Evolutionary conservation across 768 basidiomycete species (phyloP).

Genomic region (Phallus indusiatus): DNA sequence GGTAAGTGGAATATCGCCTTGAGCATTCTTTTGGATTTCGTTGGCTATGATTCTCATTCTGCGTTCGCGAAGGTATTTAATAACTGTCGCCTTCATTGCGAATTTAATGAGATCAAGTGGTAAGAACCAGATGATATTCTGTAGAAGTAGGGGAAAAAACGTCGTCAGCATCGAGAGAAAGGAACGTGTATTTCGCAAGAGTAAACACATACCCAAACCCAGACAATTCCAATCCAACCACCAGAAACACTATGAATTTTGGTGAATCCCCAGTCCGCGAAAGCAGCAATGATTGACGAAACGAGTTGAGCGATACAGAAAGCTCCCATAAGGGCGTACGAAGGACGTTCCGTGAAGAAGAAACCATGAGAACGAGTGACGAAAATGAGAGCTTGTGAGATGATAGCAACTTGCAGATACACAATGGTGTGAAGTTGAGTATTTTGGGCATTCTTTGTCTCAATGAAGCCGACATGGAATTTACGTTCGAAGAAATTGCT

Average conservation of each 20-base stretch:
- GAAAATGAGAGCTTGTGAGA: constrained; percentile 97
- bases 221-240: constrained; percentile 95
- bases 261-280: constrained; percentile 93
- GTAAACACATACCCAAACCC: constrained; percentile 73
- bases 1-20: constrained; percentile 60
- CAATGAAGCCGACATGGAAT: constrained; percentile 62
- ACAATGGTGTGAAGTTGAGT: constrained; percentile 78
- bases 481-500: constrained; percentile 84
- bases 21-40: constrained; percentile 24
- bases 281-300: constrained; percentile 92
- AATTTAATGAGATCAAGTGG: constrained; percentile 96
- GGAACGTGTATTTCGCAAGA: background rate
- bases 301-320: constrained; percentile 92
- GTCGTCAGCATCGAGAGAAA: background rate
- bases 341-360: constrained; percentile 97
- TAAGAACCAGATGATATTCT: constrained; percentile 95
- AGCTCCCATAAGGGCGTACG: constrained; percentile 76
- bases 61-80: constrained; percentile 72
- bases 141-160: constrained; percentile 12
- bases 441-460: constrained; percentile 44
- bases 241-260: constrained; percentile 70
- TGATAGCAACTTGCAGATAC: constrained; percentile 96
- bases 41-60: constrained; percentile 31
- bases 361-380: constrained; percentile 89
- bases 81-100: constrained; percentile 88